Percentiles rank a stretch among this genome's conserved stretches.
phyloP scores from a whole-genome alignment of 345 rosid genomes.

The Lepidium aucheri region DNA sequence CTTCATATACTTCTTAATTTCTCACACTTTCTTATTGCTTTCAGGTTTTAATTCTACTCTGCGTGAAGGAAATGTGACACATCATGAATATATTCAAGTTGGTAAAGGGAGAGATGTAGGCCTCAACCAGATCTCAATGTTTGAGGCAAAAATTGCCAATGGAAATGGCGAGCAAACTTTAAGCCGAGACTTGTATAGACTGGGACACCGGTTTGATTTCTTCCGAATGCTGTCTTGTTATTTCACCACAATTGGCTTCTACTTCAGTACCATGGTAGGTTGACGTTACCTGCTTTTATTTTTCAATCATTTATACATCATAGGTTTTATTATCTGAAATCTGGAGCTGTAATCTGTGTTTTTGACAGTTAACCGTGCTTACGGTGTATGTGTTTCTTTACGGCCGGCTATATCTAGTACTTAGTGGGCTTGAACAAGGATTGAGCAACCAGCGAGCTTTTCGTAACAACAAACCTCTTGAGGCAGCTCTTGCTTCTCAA shows the following conservation, averaged over 20 bases:
- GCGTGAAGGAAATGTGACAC: slow-evolving; percentile 79
- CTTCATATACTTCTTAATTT: not conserved
- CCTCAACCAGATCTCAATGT: slow-evolving; percentile 80
- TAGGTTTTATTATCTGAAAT: not conserved
- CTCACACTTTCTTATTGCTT: slow-evolving; percentile 3
- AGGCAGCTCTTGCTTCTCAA: slow-evolving; percentile 62
- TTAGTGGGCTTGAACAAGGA: slow-evolving; percentile 54
- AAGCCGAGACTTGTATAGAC: slow-evolving; percentile 73
- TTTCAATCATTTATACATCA: not conserved
- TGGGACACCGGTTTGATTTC: slow-evolving; percentile 86
- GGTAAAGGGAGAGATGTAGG: slow-evolving; percentile 97
- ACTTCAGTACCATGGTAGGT: slow-evolving; percentile 77
- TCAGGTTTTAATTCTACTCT: slow-evolving; percentile 86
- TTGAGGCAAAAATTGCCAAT: slow-evolving; percentile 86
- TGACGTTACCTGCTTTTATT: not conserved
- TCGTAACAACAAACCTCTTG: slow-evolving; percentile 43
- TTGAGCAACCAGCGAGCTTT: slow-evolving; percentile 32
- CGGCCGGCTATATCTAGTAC: slow-evolving; percentile 51
- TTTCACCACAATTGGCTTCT: slow-evolving; percentile 85
- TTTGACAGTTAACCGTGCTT: slow-evolving; percentile 47
- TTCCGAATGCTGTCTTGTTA: slow-evolving; percentile 87
- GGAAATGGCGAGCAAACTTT: slow-evolving; percentile 90
- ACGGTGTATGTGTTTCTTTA: slow-evolving; percentile 53
- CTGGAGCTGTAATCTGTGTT: slow-evolving; percentile 12
- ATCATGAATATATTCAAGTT: slow-evolving; percentile 92